Base-by-base conservation (phyloP, 2,329 filamentous ascomycete genomes). In the Colletotrichum tanaceti region DNA sequence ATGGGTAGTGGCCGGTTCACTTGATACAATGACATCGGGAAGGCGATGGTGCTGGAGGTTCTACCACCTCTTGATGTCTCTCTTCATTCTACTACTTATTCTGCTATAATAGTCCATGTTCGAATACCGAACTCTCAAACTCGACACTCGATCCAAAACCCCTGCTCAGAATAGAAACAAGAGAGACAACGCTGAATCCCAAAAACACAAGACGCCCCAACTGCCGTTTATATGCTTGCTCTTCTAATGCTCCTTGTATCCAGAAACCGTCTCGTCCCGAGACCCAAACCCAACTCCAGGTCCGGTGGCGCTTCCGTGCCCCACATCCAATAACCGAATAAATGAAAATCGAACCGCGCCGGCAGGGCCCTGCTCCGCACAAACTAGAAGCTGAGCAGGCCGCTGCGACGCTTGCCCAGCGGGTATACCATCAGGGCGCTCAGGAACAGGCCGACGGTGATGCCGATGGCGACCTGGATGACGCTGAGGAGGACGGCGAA, bases 391-490 rank as follows among this genome's bases (percentile, higher is more conserved):
- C 83, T 86, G 71, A 87, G 87, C 55, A 89, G 71, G 2, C 86
- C 86, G 71, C 86, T 88, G 64, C 87, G 80, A 71, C 85, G 80
- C 78, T 89, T 89, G 14, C 87, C 86, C 41, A 87, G 76, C 0
- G 86, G 86, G 73, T 87, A 87, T 16, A 87, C 82, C 63, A 87
- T 79, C 53, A 87, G 73, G 7, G 85, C 85, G 62, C 86, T 87
- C 73, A 88, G 78, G 68, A 86, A 87, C 32, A 90, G 73, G 14
- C 87, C 87, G 2, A 89, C 87, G n/a, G 86, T 87, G 67, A 89
- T 87, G 43, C 87, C 86, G 63, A 89, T 88, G 6, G 87, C 85
- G 1, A 89, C 85, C 74, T 90, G 86, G 22, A 90, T 84, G 62
- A 89, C 87, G 67, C 84, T 86, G 46, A 86, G 81, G 35, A 87